Evolutionary conservation across 805 yeast genomes (phyloP), one percentile per base, ranked within the genome.

Genomic region (Yamadazyma scolyti): DNA sequence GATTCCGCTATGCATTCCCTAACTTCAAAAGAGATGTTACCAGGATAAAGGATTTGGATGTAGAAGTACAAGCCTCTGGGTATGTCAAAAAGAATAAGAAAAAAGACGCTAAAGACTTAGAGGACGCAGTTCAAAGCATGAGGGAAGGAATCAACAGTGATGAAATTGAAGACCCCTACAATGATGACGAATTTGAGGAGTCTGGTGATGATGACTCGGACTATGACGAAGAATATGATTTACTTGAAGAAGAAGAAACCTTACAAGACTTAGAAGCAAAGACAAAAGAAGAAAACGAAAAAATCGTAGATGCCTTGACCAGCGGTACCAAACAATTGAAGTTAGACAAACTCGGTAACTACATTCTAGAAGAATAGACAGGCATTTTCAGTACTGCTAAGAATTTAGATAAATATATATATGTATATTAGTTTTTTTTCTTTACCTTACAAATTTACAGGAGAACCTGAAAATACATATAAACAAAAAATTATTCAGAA

Each of bases 61-160:
- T 77, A n/a, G 77, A 80, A 41, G 94, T 93, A 2, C 81, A 82
- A 47, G 98, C 98, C 1, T 86, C 96, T 1, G 99, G 99, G 1
- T 87, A 72, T 48, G 61, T 64, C 13, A 73, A 64, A 42, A 50
- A 50, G 40, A 73, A 65, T 25, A 69, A 72, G 47, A 42, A 32
- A 27, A 38, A 38, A 21, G 46, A 42, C 27, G 31, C 34, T 11
- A 36, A 30, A 21, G 89, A 82, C 32, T 67, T 88, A 46, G 96
- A 88, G 53, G 70, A 66, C 23, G 96, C 95, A 2, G 77, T 88
- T 30, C 70, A 72, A 22, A 61, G 70, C 3, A 79, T 80, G 87
- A 71, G 86, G 58, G 54, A 44, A 5, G 46, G 48, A 7, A n/a
- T n/a, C n/a, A n/a, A n/a, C n/a, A 40, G 44, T 13, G 53, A 54